Evolutionary conservation across 2,329 filamentous ascomycete genomes (phyloP).

Genomic region (Geosmithia morbida): DNA sequence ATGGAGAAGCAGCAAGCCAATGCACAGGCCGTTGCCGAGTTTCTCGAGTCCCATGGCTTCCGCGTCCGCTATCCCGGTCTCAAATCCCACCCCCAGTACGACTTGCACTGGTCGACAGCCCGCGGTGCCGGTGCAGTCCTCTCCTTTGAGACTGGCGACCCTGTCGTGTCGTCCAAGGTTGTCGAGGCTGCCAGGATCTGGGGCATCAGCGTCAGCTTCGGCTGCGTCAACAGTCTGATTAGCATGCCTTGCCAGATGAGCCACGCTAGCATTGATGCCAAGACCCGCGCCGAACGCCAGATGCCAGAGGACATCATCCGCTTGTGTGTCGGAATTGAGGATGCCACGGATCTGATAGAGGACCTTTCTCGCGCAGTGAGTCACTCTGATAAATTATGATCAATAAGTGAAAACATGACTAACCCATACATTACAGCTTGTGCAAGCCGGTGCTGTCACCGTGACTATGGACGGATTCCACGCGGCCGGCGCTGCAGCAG

Average conservation of each 20-base stretch:
- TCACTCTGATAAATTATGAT: constrained; percentile 39
- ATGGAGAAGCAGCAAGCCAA: constrained; percentile 98
- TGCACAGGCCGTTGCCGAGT: constrained; percentile 79
- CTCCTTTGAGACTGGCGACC: constrained; percentile 88
- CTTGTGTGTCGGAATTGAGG: constrained; percentile 92
- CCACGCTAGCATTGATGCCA: constrained; percentile 93
- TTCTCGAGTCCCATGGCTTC: constrained; percentile 84
- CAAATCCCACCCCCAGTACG: constrained; percentile 90
- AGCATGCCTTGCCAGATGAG: constrained; percentile 99
- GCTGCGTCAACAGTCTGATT: constrained; percentile 95
- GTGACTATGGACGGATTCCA: constrained; percentile 74
- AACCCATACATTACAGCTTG: constrained; percentile 39
- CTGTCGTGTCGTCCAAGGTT: constrained; percentile 73
- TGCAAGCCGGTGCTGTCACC: constrained; percentile 85
- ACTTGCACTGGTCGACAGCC: constrained; percentile 90
- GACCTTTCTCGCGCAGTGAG: constrained; percentile 82
- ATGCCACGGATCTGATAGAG: constrained; percentile 80
- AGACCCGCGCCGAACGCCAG: constrained; percentile 74
- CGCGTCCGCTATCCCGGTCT: constrained; percentile 89
- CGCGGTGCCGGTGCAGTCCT: constrained; percentile 87
- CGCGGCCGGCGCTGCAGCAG: constrained; percentile 30
- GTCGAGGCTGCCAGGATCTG: constrained; percentile 86
- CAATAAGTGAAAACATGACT: background rate
- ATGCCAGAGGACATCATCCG: constrained; percentile 96
- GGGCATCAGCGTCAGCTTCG: constrained; percentile 94